Evolutionary conservation across 495 filamentous ascomycete genomes (phyloP), one percentile per base, ranked within the genome.

Genomic region (Neurospora hispaniola): DNA sequence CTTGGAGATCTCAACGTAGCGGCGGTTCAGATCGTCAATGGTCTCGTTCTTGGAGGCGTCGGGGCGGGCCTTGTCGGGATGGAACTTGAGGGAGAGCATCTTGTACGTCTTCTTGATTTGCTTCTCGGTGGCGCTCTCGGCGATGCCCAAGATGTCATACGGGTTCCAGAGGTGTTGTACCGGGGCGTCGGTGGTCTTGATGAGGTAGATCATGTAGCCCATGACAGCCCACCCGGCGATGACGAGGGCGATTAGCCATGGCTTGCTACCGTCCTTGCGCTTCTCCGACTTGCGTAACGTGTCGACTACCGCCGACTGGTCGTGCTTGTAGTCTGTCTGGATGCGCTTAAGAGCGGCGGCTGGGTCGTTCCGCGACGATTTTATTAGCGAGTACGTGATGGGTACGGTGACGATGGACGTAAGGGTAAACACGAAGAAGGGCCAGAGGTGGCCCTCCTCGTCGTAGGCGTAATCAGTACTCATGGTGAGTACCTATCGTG

Each of bases 391-490:
- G 81, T 94, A 97, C 75, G 96, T 97, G 78, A 97, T 86, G 73
- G 96, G 96, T 69, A 98, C 82, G 20, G 94, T 97, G 84, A 98
- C 86, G 72, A 99, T 90, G 79, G 90, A 89, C 71, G 91, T 88
- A 75, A 98, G 88, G 69, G 94, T 97, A 78, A 98, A 88, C 82
- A 99, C 89, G 86, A 98, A 99, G 87, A 94, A 98, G 77, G 96
- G 96, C 87, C 97, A 99, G 86, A 97, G 97, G 90, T 97, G 91
- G 62, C 94, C 95, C 90, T 98, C 75, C 79, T 97, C 93, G 88
- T 99, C 96, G 84, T 99, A 99, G 76, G 91, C 95, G 86, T 99
- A 99, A 81, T 98, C 96, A 76, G 93, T 93, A 79, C 93, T 94
- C 93, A 96, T 97, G 78, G 79, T 89, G 89, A 81, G 78, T 71